Evolutionary conservation across 2,329 filamentous ascomycete genomes (phyloP), one percentile per base, ranked within the genome.

Genomic region (Lachnum nothofagi): DNA sequence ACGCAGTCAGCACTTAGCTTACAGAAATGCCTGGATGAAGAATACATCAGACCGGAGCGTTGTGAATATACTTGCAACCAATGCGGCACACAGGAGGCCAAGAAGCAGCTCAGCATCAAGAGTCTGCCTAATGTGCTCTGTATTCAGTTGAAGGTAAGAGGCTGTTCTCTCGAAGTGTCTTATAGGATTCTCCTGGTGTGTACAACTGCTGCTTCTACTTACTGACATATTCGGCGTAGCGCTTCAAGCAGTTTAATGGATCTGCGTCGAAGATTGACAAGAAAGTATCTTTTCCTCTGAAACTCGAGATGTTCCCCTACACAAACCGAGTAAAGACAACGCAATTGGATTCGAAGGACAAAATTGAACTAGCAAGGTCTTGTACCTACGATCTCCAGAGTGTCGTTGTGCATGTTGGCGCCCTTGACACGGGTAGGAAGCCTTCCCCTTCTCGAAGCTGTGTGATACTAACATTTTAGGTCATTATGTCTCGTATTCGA

Each of bases 401-500:
- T 54, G 91, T 95, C 2, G 86, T 97, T 19, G 91, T 95, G 33
- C 91, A 97, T 63, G 88, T 94, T 52, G 91, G 91, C 44, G 89
- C 91, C 67, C 86, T 96, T 49, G 90, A 96, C 61, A 90, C 88
- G 1, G 91, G 70, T 70, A 56, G 55, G 63, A 35, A 14, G n/a
- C 2, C 2, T 17, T n/a, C 23, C 17, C 24, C 14, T 23, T 35
- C 12, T 34, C n/a, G 20, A n/a, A 16, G 34, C n/a, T 23, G 43
- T 33, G 29, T 4, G 16, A 35, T 40, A 34, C 55, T 60, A 44
- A 63, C 49, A 17, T 4, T n/a, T 7, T 39, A 71, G 70, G 91
- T 14, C 90, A 96, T 65, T 96, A 95, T 63, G 83, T 91, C 48
- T 88, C 85, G n/a, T 96, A 94, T 66, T 90, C 87, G 51, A 76